Base-by-base conservation (phyloP, 164 flowering plant genomes). In the Macadamia tetraphylla region DNA sequence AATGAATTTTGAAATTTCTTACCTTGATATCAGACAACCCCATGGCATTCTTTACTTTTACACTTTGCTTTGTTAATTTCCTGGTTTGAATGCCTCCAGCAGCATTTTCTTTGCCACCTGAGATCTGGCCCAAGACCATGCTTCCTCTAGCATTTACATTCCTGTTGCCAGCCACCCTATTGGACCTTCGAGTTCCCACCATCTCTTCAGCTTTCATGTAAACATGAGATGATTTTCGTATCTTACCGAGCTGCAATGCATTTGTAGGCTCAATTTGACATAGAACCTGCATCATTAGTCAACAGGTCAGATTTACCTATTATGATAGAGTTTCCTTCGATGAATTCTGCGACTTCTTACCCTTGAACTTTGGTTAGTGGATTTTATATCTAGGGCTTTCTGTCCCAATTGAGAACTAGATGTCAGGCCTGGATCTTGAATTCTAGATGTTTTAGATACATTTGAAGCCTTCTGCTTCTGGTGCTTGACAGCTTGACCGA, bases 1-100 rank as follows among this genome's bases (percentile, higher is more conserved):
- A 58, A 1, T 61, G 29, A 29, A 59, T 6, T 8, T 12, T 29
- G 51, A 52, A 67, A 40, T 13, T 64, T 67, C 79, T 75, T 46
- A 87, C 92, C 88, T 81, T 83, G 46, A 46, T 30, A 70, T 66
- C 76, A 18, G 43, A 18, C 73, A 67, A 48, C 65, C 74, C 67
- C 42, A 49, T 62, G 4, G n/a, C 67, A 31, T 65, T 68, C 43
- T 75, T 75, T 46, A 40, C 66, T 30, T 44, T 63, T 49, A 44
- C 60, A 29, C 18, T 32, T 12, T 31, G 63, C 60, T 69, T 75
- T 18, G 71, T 55, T 40, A 60, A 66, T 52, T 67, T 79, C 63
- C 63, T 71, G 67, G 31, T 62, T 66, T 56, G 71, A 62, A 57
- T 44, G 68, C 63, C 70, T 61, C 69, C 71, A 70, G 70, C 35